Percentiles rank a stretch among this genome's conserved stretches.
Evolutionary conservation across 495 filamentous ascomycete species (phyloP).

Genomic region (Trichocladium uniseriatum): DNA sequence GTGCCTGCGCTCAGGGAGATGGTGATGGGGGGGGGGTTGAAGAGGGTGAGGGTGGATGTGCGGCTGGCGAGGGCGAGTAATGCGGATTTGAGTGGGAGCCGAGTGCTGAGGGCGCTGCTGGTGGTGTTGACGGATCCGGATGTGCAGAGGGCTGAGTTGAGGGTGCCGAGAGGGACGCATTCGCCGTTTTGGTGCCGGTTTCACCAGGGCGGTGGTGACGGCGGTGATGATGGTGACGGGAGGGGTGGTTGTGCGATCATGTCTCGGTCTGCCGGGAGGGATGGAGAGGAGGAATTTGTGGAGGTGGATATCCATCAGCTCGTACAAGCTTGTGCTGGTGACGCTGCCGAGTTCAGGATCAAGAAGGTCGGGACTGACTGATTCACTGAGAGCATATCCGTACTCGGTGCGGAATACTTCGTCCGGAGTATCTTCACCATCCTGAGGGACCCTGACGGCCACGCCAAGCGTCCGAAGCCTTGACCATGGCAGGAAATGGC

Average conservation of each 20-base stretch:
- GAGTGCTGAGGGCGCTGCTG: no score
- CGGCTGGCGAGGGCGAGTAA: no score
- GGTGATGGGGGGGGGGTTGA: no score
- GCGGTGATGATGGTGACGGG: neutral
- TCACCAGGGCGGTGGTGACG: conserved; percentile 6
- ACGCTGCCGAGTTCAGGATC: no score
- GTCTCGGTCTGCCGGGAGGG: no score
- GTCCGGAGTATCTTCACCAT: neutral
- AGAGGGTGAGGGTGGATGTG: no score
- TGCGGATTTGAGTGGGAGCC: no score
- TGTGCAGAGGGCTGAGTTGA: conserved; percentile 19
- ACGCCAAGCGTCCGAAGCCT: neutral
- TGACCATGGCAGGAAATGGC: neutral
- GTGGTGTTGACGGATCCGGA: conserved; percentile 25
- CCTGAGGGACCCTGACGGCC: neutral
- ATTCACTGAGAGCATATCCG: no score
- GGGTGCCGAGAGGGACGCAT: conserved; percentile 17
- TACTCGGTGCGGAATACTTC: no score
- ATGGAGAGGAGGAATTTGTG: neutral
- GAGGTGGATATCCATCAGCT: conserved; percentile 9
- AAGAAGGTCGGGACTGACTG: conserved; percentile 4
- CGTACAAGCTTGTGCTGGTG: conserved; percentile 4
- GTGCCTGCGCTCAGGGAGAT: no score
- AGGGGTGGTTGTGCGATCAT: no score
- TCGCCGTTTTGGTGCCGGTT: conserved; percentile 23